Conservation (phyloP, 495 filamentous ascomycete genomes). For the Penicillium tannophilum region DNA sequence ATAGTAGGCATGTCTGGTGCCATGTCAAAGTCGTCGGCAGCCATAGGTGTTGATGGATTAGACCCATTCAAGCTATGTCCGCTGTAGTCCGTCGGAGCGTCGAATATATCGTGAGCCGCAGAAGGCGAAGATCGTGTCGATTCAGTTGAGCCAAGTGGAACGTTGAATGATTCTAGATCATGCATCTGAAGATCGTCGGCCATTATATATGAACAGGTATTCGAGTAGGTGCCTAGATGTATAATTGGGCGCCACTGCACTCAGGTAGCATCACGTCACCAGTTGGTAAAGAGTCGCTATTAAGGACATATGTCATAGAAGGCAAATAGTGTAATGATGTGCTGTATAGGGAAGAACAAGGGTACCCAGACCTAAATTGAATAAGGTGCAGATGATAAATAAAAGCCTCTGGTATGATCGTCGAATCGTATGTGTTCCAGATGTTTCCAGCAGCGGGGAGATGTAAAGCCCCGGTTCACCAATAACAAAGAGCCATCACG, state of each 20-base stretch:
- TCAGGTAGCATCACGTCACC: conserved; percentile 19
- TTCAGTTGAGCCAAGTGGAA: not conserved
- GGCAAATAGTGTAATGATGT: conserved; percentile 1
- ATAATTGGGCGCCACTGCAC: not conserved
- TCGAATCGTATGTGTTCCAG: conserved; percentile 25
- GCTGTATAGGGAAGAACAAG: not conserved
- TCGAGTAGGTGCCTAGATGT: not conserved
- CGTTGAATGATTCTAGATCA: not conserved
- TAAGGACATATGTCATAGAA: not conserved
- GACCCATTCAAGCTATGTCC: conserved; percentile 21
- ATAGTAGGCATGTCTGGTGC: conserved; percentile 3
- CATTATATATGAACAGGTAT: not conserved
- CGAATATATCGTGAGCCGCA: not conserved
- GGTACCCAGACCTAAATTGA: not conserved
- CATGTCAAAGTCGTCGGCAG: conserved; percentile 1
- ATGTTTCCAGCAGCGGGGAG: conserved; percentile 30
- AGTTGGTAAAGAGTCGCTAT: conserved; percentile 1
- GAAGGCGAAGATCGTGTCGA: not conserved
- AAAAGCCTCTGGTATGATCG: conserved; percentile 3
- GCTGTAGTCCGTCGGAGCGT: conserved; percentile 14
- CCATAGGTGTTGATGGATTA: conserved; percentile 19
- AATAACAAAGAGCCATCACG: conserved; percentile 2
- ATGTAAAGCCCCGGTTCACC: conserved; percentile 3
- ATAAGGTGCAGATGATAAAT: not conserved
- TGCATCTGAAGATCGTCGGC: conserved; percentile 7